These are phyloP conservation scores for Cadophora sp. DNA, from an alignment of 2,329 filamentous ascomycete species.

Conservation along the genomic window DNA sequence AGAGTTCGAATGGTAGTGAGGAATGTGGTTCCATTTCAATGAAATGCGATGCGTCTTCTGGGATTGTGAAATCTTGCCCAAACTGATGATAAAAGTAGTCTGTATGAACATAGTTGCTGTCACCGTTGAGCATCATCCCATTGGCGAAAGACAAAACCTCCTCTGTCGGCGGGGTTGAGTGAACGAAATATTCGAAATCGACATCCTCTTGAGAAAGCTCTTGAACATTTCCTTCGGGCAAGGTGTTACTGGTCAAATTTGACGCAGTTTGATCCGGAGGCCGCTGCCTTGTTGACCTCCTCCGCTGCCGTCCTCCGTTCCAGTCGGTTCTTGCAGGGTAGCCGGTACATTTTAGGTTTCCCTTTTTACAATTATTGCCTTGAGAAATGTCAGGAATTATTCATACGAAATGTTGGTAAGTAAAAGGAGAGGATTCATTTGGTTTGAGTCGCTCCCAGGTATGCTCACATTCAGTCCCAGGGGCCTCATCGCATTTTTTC, in stretches of 20 bases:
- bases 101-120: background rate
- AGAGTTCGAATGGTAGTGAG: constrained; percentile 19
- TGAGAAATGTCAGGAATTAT: background rate
- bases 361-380: constrained; percentile 2
- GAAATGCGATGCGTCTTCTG: background rate
- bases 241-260: background rate
- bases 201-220: background rate
- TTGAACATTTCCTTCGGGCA: background rate
- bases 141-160: background rate
- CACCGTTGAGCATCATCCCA: background rate
- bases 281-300: background rate
- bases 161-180: background rate
- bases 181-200: background rate
- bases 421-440: no score
- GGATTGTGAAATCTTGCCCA: background rate
- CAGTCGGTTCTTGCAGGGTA: background rate
- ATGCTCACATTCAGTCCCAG: background rate
- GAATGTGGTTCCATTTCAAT: background rate
- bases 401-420: background rate
- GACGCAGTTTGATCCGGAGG: background rate
- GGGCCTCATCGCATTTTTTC: constrained; percentile 64
- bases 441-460: background rate
- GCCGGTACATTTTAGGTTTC: background rate
- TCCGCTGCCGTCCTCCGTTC: background rate
- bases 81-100: background rate